A percentile compares a stretch with the other conserved stretches of the same genome.
Conservation (phyloP, 1,139 yeast genomes). For the Saccharomyces hybrid region DNA sequence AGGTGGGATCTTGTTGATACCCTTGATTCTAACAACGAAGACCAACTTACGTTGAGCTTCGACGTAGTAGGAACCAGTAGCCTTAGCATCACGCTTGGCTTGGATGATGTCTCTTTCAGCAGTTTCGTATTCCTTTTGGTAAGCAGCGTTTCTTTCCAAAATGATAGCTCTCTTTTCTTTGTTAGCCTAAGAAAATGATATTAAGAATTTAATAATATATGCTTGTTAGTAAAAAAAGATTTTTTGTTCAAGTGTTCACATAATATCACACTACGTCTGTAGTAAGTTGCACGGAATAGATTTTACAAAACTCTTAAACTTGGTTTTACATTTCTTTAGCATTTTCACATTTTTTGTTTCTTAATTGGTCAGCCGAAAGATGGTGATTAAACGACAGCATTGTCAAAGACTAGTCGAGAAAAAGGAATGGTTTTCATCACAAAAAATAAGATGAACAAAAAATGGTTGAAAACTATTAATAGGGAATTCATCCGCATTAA, state of each 20-base stretch:
- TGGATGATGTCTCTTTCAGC: slow-evolving; percentile 89
- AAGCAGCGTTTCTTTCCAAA: slow-evolving; percentile 96
- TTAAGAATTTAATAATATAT: slow-evolving; percentile 2
- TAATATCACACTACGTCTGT: too few relatives aligned
- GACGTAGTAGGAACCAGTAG: slow-evolving; percentile 93
- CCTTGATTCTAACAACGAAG: slow-evolving; percentile 98
- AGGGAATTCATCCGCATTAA: neutral
- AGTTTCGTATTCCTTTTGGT: slow-evolving; percentile 92
- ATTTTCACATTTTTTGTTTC: neutral
- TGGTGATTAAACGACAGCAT: slow-evolving; percentile 1
- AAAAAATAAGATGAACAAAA: neutral
- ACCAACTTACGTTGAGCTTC: slow-evolving; percentile 96
- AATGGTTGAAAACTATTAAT: too few relatives aligned
- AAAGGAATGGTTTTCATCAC: neutral
- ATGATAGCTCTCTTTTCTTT: slow-evolving; percentile 91
- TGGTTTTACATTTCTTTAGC: neutral
- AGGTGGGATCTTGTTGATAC: slow-evolving; percentile 99
- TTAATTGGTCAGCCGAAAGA: neutral
- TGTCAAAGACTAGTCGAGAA: slow-evolving; percentile 1
- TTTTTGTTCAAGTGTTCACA: too few relatives aligned
- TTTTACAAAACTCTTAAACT: neutral
- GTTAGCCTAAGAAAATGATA: slow-evolving; percentile 47
- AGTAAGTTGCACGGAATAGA: neutral
- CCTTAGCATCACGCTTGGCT: slow-evolving; percentile 96
- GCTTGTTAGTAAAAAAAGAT: slow-evolving; percentile 15